These are phyloP conservation scores for Aquilaria malaccensis DNA, from an alignment of 345 rosid genomes.

Conservation along the genomic window DNA sequence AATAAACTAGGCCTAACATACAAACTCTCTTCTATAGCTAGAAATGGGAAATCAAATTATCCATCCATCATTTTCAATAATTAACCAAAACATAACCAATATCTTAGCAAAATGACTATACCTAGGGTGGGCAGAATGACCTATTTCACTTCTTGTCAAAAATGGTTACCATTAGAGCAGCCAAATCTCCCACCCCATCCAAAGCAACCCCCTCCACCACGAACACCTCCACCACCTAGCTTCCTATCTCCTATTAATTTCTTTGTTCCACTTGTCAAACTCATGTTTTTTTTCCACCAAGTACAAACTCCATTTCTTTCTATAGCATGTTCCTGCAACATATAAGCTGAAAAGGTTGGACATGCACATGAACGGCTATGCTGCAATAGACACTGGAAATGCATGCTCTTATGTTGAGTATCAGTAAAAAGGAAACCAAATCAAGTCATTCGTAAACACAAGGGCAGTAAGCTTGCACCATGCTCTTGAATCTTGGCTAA, in stretches of 20 bases:
- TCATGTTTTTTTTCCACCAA: conserved; percentile 83
- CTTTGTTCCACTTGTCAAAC: conserved; percentile 77
- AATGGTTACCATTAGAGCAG: conserved; percentile 66
- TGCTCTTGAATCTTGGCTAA: no score
- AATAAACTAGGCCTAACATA: conserved; percentile 10
- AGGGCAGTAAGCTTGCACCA: no score
- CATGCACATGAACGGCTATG: no score
- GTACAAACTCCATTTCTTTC: conserved; percentile 78
- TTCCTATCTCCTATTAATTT: conserved; percentile 83
- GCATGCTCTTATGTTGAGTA: not conserved
- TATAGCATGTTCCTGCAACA: conserved; percentile 72
- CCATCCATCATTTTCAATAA: not conserved
- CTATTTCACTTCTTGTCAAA: conserved; percentile 75
- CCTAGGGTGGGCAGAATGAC: conserved; percentile 52
- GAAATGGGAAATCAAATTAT: not conserved
- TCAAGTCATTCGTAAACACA: no score
- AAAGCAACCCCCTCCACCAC: conserved; percentile 82
- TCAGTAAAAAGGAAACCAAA: no score
- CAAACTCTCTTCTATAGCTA: not conserved
- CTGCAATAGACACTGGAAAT: not conserved
- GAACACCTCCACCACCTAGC: conserved; percentile 49
- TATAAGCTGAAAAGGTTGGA: not conserved
- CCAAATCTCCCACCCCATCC: conserved; percentile 76
- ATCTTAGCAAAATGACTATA: conserved; percentile 55
- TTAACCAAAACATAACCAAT: conserved; percentile 6